A percentile compares a stretch with the other conserved stretches of the same genome.
Conservation (phyloP, 1,284 basidiomycete species). For the Ganoderma lingzhi region DNA sequence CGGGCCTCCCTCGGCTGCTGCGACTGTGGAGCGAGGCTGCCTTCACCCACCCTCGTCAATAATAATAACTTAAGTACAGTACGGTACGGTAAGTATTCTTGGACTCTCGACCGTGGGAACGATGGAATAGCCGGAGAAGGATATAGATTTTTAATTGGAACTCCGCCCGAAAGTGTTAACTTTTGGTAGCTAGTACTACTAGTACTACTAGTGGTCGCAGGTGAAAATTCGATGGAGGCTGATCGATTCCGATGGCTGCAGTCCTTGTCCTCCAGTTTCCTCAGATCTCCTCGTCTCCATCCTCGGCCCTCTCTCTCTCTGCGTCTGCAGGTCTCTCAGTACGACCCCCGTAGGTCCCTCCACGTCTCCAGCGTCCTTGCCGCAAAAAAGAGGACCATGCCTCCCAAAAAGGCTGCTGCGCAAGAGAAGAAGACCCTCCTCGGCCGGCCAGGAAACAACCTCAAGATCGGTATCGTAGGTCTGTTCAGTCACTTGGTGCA, state of each 20-base stretch:
- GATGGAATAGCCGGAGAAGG: constrained; percentile 14
- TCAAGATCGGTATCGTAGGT: constrained; percentile 98
- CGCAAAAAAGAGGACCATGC: constrained; percentile 66
- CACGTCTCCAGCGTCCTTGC: constrained; percentile 34
- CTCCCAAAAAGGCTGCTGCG: constrained; percentile 81
- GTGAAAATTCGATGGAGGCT: constrained; percentile 48
- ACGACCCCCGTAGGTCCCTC: constrained; percentile 34
- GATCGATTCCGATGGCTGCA: constrained; percentile 31
- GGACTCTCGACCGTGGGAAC: constrained; percentile 12
- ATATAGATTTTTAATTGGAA: constrained; percentile 6
- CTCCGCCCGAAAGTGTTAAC: constrained; percentile 17
- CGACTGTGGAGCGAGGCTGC: background rate
- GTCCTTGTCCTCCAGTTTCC: constrained; percentile 19
- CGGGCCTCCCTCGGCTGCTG: background rate
- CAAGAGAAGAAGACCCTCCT: constrained; percentile 88
- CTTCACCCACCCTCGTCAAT: background rate
- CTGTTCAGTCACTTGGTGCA: constrained; percentile 48
- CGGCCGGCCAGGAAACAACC: constrained; percentile 92
- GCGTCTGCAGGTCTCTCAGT: constrained; percentile 21
- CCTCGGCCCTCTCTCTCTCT: constrained; percentile 21
- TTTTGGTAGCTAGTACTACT: too few species aligned
- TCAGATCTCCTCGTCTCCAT: constrained; percentile 24
- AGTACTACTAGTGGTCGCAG: background rate
- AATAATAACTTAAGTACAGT: background rate
- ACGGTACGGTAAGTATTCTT: background rate